These are phyloP conservation scores for Aquilaria agallochum DNA, from an alignment of 441 rosid genomes.

Conservation along the genomic window DNA sequence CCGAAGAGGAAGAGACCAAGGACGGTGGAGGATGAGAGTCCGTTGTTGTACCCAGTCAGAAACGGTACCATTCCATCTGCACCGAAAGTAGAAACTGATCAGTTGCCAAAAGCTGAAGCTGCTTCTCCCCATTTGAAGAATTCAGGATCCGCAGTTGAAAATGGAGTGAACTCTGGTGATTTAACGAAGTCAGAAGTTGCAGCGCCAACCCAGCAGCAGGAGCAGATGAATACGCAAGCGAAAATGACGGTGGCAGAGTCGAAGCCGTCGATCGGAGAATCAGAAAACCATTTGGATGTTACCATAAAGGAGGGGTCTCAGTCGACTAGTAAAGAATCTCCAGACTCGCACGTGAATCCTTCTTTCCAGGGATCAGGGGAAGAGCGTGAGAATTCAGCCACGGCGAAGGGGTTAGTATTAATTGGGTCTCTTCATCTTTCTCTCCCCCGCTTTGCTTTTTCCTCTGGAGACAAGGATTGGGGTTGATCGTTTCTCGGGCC, in stretches of 20 bases:
- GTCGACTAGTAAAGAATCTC: conserved; percentile 59
- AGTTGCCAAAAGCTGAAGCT: conserved; percentile 44
- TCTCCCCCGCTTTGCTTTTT: not conserved
- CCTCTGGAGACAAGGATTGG: not conserved
- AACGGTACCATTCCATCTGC: conserved; percentile 38
- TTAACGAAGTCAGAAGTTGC: conserved; percentile 19
- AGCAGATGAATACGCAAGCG: conserved; percentile 34
- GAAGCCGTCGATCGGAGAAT: conserved; percentile 35
- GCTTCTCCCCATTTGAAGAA: conserved; percentile 37
- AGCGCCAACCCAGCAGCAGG: conserved; percentile 16
- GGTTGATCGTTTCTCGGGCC: not conserved
- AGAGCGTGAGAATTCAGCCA: conserved; percentile 36
- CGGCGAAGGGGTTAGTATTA: conserved; percentile 49
- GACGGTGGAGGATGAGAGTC: conserved; percentile 75
- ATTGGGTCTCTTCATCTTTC: not conserved
- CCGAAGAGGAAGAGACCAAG: conserved; percentile 95
- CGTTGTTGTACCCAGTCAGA: conserved; percentile 37
- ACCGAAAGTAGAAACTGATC: conserved; percentile 54
- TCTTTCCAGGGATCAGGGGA: conserved; percentile 36
- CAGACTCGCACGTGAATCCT: conserved; percentile 8
- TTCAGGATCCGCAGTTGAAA: conserved; percentile 38
- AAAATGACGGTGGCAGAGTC: conserved; percentile 27
- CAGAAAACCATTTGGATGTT: conserved; percentile 34
- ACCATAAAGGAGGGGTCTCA: conserved; percentile 47
- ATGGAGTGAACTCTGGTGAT: conserved; percentile 34